Conservation (phyloP, 441 rosid species). For the Erodium texanum region DNA sequence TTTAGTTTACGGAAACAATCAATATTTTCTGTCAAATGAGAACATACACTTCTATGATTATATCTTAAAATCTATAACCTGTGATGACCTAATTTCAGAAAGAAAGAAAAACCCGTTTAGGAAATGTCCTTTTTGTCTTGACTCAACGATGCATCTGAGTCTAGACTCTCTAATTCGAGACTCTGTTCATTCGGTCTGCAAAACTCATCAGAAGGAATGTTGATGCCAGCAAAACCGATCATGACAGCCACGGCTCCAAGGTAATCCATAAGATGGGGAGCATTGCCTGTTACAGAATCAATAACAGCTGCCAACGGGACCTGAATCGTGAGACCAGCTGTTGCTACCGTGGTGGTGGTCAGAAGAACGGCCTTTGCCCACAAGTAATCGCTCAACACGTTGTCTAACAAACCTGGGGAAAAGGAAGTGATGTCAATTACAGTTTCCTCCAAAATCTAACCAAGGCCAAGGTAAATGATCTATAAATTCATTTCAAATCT, state of each 20-base stretch:
- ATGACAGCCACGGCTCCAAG: constrained; percentile 81
- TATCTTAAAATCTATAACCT: not conserved
- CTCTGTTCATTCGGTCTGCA: constrained; percentile 33
- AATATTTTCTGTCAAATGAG: too few relatives aligned
- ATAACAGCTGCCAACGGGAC: constrained; percentile 88
- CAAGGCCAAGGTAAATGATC: too few relatives aligned
- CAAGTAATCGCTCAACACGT: constrained; percentile 80
- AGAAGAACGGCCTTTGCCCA: constrained; percentile 94
- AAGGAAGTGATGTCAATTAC: not conserved
- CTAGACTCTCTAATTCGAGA: constrained; percentile 33
- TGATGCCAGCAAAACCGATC: constrained; percentile 85
- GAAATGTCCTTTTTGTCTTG: constrained; percentile 8
- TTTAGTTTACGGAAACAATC: too few relatives aligned
- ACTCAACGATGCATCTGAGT: not conserved
- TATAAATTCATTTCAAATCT: too few relatives aligned
- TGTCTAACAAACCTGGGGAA: constrained; percentile 68
- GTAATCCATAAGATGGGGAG: constrained; percentile 57
- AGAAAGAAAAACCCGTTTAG: constrained; percentile 10
- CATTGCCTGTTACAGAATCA: constrained; percentile 58
- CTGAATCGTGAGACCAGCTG: constrained; percentile 91
- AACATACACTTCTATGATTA: too few relatives aligned
- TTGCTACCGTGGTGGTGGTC: constrained; percentile 92
- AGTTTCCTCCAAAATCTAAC: too few relatives aligned
- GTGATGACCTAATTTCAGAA: not conserved
- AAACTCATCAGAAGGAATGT: constrained; percentile 52